A percentile compares a stretch with the other conserved stretches of the same genome.
These are phyloP conservation scores for Scolecobasidium constrictum DNA, from an alignment of 2,329 filamentous ascomycete species.

Conservation along the genomic window DNA sequence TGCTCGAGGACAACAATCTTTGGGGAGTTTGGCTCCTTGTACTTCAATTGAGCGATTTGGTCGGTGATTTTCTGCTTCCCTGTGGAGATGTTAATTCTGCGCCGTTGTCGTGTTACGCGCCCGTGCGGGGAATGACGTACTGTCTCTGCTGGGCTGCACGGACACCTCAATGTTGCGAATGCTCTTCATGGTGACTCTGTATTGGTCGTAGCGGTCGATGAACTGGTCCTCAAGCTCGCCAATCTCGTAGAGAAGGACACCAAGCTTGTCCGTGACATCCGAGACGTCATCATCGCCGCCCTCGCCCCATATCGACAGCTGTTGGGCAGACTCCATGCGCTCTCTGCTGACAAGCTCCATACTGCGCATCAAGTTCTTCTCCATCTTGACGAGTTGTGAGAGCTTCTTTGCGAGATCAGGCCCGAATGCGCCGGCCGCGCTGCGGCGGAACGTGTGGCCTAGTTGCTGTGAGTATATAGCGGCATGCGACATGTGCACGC, in stretches of 20 bases:
- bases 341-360: slow-evolving; percentile 91
- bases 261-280: slow-evolving; percentile 97
- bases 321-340: slow-evolving; percentile 98
- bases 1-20: slow-evolving; percentile 97
- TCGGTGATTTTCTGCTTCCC: slow-evolving; percentile 99
- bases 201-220: slow-evolving; percentile 98
- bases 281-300: slow-evolving; percentile 93
- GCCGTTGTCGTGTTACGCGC: neutral
- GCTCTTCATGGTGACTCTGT: slow-evolving; percentile 97
- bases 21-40: slow-evolving; percentile 97
- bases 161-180: slow-evolving; percentile 98
- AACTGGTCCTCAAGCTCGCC: slow-evolving; percentile 97
- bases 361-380: slow-evolving; percentile 99
- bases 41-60: slow-evolving; percentile 96
- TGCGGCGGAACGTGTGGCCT: slow-evolving; percentile 63
- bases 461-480: too few relatives aligned
- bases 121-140: slow-evolving; percentile 43
- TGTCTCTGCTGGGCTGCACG: slow-evolving; percentile 93
- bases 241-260: slow-evolving; percentile 95
- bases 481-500: too few relatives aligned
- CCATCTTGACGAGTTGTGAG: slow-evolving; percentile 97
- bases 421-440: slow-evolving; percentile 65
- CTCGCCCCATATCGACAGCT: slow-evolving; percentile 97
- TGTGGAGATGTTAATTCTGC: slow-evolving; percentile 7
- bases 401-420: slow-evolving; percentile 96